These are phyloP conservation scores for Platanus orientalis DNA, from an alignment of 164 flowering plant species.

Conservation along the genomic window DNA sequence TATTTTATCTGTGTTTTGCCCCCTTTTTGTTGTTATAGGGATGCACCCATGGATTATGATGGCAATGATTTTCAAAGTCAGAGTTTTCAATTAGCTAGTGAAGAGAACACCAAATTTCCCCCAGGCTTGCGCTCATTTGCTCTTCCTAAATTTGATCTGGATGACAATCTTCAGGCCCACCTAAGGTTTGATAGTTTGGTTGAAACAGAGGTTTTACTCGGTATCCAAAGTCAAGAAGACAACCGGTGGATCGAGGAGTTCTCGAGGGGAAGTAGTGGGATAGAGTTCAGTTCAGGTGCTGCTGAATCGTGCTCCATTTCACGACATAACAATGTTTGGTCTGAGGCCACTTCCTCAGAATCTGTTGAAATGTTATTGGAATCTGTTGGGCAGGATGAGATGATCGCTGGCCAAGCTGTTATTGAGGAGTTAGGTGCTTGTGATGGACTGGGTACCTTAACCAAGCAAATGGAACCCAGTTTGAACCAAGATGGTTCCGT, in stretches of 20 bases:
- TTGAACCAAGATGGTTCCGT: constrained; percentile 26
- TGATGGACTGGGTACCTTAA: constrained; percentile 37
- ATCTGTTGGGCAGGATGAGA: constrained; percentile 92
- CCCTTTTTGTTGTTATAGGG: constrained; percentile 35
- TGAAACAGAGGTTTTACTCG: constrained; percentile 87
- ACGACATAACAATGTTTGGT: constrained; percentile 89
- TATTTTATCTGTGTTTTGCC: background rate
- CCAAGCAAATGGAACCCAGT: constrained; percentile 41
- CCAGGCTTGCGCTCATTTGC: constrained; percentile 61
- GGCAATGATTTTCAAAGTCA: constrained; percentile 80
- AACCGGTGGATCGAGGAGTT: constrained; percentile 89
- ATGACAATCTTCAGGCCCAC: constrained; percentile 57
- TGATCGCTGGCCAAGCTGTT: constrained; percentile 36
- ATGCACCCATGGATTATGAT: constrained; percentile 92
- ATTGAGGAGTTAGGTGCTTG: constrained; percentile 43
- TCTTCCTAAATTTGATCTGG: constrained; percentile 72
- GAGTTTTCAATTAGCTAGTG: constrained; percentile 72
- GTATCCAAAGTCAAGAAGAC: constrained; percentile 74
- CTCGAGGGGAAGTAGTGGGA: constrained; percentile 63
- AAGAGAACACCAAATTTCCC: constrained; percentile 63
- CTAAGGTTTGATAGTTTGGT: constrained; percentile 81
- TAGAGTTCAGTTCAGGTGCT: constrained; percentile 66
- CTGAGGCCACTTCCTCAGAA: constrained; percentile 95
- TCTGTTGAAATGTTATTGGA: constrained; percentile 96
- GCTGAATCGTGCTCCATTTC: constrained; percentile 75